Percentiles rank a stretch among this genome's conserved stretches.
phyloP scores from a whole-genome alignment of 768 basidiomycete species.

The Amylocystis lapponica region DNA sequence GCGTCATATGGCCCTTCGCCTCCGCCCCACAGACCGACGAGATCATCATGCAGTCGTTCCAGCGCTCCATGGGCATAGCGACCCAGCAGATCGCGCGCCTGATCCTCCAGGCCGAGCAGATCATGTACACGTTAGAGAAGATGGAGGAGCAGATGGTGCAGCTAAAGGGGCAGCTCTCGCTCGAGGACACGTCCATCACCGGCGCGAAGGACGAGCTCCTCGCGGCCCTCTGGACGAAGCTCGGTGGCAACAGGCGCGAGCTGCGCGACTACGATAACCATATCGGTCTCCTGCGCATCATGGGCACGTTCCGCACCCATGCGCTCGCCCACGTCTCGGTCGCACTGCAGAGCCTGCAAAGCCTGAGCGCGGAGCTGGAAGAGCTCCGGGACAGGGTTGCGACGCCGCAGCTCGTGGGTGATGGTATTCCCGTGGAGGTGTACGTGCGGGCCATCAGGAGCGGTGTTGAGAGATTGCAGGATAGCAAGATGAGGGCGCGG shows the following conservation, averaged over 20 bases:
- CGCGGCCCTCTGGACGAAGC: constrained; percentile 58
- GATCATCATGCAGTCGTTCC: constrained; percentile 49
- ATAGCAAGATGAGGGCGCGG: constrained; percentile 48
- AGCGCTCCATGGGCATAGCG: constrained; percentile 56
- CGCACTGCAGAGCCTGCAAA: constrained; percentile 53
- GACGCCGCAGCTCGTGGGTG: constrained; percentile 55
- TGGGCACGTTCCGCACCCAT: constrained; percentile 52
- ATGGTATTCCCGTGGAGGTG: constrained; percentile 62
- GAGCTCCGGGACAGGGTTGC: constrained; percentile 69
- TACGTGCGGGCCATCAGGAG: constrained; percentile 67
- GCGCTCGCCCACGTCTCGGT: constrained; percentile 64
- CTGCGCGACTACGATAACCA: constrained; percentile 48
- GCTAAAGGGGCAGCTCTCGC: constrained; percentile 52
- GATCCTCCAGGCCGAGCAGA: constrained; percentile 61
- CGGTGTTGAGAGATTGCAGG: constrained; percentile 57
- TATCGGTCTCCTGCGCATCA: constrained; percentile 45
- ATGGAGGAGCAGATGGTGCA: constrained; percentile 56
- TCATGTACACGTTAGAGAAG: constrained; percentile 47
- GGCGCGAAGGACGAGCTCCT: constrained; percentile 49
- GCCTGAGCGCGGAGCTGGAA: constrained; percentile 71
- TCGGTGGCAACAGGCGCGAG: constrained; percentile 54
- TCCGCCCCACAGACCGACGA: constrained; percentile 29
- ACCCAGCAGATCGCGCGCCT: constrained; percentile 47
- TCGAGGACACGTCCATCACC: constrained; percentile 47
- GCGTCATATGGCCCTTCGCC: constrained; percentile 26